Conservation (phyloP, 441 rosid species). For the Croton setiger region DNA sequence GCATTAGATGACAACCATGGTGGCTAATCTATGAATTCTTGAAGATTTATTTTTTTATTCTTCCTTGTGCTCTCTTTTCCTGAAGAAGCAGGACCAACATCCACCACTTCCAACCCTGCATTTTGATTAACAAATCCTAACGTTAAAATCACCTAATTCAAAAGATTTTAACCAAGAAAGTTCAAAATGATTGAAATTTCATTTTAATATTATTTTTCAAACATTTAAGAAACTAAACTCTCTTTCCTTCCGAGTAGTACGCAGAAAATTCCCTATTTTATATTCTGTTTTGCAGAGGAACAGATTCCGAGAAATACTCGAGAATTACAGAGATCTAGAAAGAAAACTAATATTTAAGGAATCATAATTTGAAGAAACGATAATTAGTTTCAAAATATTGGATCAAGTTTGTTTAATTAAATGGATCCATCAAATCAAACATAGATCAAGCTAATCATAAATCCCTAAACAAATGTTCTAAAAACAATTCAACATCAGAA, state of each 20-base stretch:
- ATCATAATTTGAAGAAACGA: not conserved
- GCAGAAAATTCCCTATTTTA: slow-evolving; percentile 3
- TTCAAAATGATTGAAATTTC: no score
- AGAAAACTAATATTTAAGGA: not conserved
- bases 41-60: slow-evolving; percentile 1
- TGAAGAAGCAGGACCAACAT: slow-evolving; percentile 36
- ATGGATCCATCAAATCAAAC: not conserved
- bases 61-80: slow-evolving; percentile 20
- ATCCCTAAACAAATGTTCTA: not conserved
- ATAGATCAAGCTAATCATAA: not conserved
- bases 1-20: not conserved
- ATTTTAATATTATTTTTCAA: not conserved
- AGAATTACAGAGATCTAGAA: not conserved
- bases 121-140: not conserved
- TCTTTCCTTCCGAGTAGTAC: not conserved
- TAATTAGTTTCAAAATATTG: no score
- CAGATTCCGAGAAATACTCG: not conserved
- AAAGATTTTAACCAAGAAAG: not conserved
- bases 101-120: slow-evolving; percentile 34
- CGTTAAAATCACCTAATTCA: not conserved
- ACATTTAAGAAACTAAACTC: not conserved
- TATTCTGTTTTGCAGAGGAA: not conserved
- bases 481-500: not conserved
- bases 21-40: no score
- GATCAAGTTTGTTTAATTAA: not conserved